These are phyloP conservation scores for Coemansia sp. DNA, from an alignment of 192 early-diverging fungal species.

Conservation along the genomic window DNA sequence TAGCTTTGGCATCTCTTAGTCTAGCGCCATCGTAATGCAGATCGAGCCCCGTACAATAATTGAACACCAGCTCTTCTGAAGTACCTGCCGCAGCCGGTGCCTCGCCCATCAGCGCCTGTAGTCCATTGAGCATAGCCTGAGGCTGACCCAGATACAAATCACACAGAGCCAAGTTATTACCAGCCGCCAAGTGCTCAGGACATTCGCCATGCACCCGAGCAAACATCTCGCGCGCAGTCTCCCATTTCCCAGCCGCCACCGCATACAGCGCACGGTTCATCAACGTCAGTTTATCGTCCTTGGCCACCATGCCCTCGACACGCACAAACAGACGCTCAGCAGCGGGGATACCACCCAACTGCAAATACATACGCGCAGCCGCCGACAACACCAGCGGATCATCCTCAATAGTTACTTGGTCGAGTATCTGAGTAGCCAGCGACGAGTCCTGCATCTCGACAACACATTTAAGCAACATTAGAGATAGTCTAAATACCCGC, in stretches of 20 bases:
- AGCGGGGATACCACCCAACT: conserved; percentile 32
- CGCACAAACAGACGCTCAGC: conserved; percentile 31
- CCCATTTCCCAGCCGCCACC: conserved; percentile 40
- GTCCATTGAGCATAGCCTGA: conserved; percentile 31
- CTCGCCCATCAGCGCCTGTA: conserved; percentile 35
- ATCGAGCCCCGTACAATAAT: conserved; percentile 53
- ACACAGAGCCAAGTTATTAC: conserved; percentile 45
- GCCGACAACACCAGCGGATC: conserved; percentile 38
- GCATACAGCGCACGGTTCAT: conserved; percentile 50
- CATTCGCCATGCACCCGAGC: conserved; percentile 1
- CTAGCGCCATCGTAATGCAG: conserved; percentile 40
- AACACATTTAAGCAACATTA: conserved; percentile 21
- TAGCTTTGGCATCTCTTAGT: conserved; percentile 37
- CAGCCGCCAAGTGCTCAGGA: conserved; percentile 27
- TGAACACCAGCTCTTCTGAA: conserved; percentile 42
- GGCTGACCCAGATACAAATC: conserved; percentile 51
- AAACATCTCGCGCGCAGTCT: conserved; percentile 29
- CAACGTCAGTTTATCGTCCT: conserved; percentile 21
- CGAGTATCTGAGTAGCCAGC: conserved; percentile 17
- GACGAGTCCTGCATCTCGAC: conserved; percentile 20
- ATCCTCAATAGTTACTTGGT: not conserved
- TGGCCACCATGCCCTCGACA: conserved; percentile 13
- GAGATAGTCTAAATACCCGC: conserved; percentile 24
- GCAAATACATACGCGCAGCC: conserved; percentile 35
- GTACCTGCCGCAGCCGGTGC: conserved; percentile 41